These are phyloP conservation scores for Celoporthe dispersa DNA, from an alignment of 2,329 filamentous ascomycete genomes.

Conservation along the genomic window DNA sequence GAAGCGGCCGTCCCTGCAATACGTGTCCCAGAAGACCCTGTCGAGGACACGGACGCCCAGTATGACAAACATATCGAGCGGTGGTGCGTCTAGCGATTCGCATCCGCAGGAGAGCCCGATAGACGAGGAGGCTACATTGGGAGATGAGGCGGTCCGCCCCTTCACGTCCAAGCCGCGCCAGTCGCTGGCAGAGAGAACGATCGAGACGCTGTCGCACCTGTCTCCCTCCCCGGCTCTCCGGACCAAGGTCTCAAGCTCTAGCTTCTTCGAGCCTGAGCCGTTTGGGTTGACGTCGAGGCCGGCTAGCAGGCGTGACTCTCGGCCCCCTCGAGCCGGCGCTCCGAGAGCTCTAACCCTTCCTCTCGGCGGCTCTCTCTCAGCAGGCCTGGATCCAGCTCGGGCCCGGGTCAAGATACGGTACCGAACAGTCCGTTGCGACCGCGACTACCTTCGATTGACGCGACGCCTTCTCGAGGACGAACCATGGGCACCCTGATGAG, in stretches of 20 bases:
- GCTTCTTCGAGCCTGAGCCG: slow-evolving; percentile 72
- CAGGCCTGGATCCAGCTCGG: slow-evolving; percentile 60
- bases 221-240: slow-evolving; percentile 76
- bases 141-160: slow-evolving; percentile 10
- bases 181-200: slow-evolving; percentile 81
- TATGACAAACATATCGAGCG: slow-evolving; percentile 19
- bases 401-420: slow-evolving; percentile 47
- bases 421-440: slow-evolving; percentile 50
- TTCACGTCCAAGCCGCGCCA: slow-evolving; percentile 42
- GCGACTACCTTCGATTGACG: slow-evolving; percentile 48
- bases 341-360: slow-evolving; percentile 59
- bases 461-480: slow-evolving; percentile 47
- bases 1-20: slow-evolving; percentile 23
- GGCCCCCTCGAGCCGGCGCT: slow-evolving; percentile 65
- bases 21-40: slow-evolving; percentile 5
- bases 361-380: slow-evolving; percentile 53
- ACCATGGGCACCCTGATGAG: slow-evolving; percentile 40
- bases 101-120: slow-evolving; percentile 19
- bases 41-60: slow-evolving; percentile 23
- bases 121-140: slow-evolving; percentile 18
- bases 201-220: slow-evolving; percentile 79
- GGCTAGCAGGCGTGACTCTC: slow-evolving; percentile 47
- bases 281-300: slow-evolving; percentile 58
- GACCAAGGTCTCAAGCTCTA: slow-evolving; percentile 70
- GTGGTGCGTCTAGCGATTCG: slow-evolving; percentile 15